Evolutionary conservation across 2,329 filamentous ascomycete species (phyloP).

Genomic region (Zymoseptoria pseudotritici): DNA sequence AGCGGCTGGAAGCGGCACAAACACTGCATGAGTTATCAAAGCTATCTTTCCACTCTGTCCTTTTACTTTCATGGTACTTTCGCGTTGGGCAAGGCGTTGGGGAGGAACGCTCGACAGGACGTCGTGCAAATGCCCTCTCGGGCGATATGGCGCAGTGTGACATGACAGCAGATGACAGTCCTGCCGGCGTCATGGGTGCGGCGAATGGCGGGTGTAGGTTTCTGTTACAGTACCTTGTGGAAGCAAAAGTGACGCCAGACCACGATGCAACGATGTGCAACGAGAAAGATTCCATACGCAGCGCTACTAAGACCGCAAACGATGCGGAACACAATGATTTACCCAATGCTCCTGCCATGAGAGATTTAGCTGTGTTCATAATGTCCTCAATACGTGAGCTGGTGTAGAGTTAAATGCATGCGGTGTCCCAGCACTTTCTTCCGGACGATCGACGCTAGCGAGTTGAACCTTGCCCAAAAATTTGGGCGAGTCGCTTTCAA

Average conservation of each 20-base stretch:
- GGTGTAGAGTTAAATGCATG: too few relatives aligned
- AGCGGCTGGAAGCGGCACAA: slow-evolving; percentile 1
- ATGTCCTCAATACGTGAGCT: too few relatives aligned
- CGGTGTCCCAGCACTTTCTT: background rate
- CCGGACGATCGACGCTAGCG: background rate
- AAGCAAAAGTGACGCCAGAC: background rate
- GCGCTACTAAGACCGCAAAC: too few relatives aligned
- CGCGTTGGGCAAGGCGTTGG: slow-evolving; percentile 7
- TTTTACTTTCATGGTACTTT: background rate
- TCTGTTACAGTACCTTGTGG: background rate
- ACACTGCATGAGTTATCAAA: background rate
- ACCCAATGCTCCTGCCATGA: too few relatives aligned
- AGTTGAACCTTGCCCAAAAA: background rate
- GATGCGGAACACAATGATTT: too few relatives aligned
- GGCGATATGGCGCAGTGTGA: background rate
- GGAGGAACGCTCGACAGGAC: background rate
- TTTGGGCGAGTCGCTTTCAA: background rate
- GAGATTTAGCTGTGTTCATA: too few relatives aligned
- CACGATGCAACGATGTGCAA: background rate
- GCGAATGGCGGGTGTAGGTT: background rate
- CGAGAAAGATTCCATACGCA: too few relatives aligned
- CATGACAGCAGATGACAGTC: background rate
- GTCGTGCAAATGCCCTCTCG: too few relatives aligned
- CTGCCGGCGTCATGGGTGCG: background rate
- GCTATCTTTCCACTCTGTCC: background rate